Evolutionary conservation across 352 stramenopile species (phyloP), one percentile per base, ranked within the genome.

Genomic region (Globisporangium nunn): DNA sequence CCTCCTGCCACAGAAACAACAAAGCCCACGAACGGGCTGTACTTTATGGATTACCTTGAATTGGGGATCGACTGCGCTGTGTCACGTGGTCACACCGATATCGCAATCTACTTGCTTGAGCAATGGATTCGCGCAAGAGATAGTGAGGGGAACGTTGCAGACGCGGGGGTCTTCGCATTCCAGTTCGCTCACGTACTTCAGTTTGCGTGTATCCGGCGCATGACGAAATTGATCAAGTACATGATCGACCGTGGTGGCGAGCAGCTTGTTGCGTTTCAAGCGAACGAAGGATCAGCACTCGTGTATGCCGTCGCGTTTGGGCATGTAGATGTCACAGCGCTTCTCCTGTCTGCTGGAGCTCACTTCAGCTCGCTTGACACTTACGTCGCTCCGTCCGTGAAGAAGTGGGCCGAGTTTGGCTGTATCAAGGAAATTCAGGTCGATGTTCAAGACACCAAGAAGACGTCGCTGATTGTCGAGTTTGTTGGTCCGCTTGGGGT

Each of bases 291-390:
- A 0, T 58, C 78, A 15, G 71, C 78, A 0, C 66, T 88, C 0
- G 62, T 73, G 11, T 91, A 88, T 29, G 81, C 78, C 8, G 72
- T 88, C 62, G 78, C 70, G 4, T 91, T 88, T 52, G 78, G 78
- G 0, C 67, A 87, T 52, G 53, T 49, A 29, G 59, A 81, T 11
- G 63, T 82, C 7, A 63, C 56, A 0, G 41, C 41, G 2, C 28
- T 81, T 1, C 50, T 88, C 47, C 44, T 78, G 4, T 39, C 64
- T 5, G 55, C 73, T n/a, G 78, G 78, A 29, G 80, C 74, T 10
- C 64, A 83, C 35, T 68, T 78, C 18, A 84, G 73, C 37, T 65
- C 80, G 2, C 78, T 78, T 17, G 68, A 79, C 18, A 72, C 67
- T 8, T 84, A 74, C 46, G 47, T 70, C 7, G 76, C 67, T 8